Percentiles rank a stretch among this genome's conserved stretches.
phyloP scores from a whole-genome alignment of 139 green algal species.

The Ostreobium quekettii region DNA sequence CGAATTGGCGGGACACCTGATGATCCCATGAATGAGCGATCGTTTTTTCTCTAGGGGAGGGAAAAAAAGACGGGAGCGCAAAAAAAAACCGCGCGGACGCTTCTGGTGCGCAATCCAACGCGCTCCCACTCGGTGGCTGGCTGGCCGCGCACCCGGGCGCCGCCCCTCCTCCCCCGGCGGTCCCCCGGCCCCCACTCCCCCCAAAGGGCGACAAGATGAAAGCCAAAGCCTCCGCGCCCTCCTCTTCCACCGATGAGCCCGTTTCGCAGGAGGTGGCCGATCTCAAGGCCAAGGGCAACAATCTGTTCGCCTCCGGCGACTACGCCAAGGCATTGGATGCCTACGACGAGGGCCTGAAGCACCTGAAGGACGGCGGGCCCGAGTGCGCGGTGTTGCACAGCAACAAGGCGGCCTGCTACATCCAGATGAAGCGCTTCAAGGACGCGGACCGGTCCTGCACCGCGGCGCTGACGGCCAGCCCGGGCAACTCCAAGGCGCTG shows the following conservation, averaged over 20 bases:
- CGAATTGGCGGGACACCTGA: no score
- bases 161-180: no score
- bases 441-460: slow-evolving; percentile 71
- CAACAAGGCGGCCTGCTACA: slow-evolving; percentile 75
- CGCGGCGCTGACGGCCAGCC: slow-evolving; percentile 46
- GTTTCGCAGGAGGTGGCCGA: slow-evolving; percentile 26
- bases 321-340: slow-evolving; percentile 55
- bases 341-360: slow-evolving; percentile 63
- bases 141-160: no score
- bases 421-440: slow-evolving; percentile 60
- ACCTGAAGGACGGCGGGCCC: slow-evolving; percentile 31
- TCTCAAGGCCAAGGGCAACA: slow-evolving; percentile 61
- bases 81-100: no score
- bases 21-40: no score
- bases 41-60: no score
- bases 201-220: background rate
- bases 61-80: no score
- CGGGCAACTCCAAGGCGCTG: slow-evolving; percentile 48
- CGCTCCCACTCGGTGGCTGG: no score
- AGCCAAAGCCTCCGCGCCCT: no score
- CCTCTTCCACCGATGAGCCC: no score
- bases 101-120: no score
- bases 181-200: no score
- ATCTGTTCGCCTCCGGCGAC: slow-evolving; percentile 58
- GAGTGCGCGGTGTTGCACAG: slow-evolving; percentile 59